Evolutionary conservation across 2,329 filamentous ascomycete species (phyloP).

Genomic region (Pestalotiopsis sp.): DNA sequence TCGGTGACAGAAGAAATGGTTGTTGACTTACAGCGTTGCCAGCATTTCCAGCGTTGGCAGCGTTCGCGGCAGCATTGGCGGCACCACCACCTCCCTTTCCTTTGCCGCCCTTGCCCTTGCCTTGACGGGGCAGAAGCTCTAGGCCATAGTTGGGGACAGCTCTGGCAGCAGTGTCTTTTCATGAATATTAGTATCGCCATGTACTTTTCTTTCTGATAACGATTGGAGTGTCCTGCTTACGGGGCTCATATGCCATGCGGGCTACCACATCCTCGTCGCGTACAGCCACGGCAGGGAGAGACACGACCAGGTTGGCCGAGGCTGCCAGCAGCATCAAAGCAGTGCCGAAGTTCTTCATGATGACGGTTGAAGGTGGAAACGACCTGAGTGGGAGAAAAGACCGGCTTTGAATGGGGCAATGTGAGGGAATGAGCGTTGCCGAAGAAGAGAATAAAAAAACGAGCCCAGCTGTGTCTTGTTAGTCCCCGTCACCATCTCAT

Average conservation of each 20-base stretch:
- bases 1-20: neutral
- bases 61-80: neutral
- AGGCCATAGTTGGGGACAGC: neutral
- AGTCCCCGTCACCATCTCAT: neutral
- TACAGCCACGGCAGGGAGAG: slow-evolving; percentile 14
- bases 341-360: slow-evolving; percentile 18
- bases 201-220: neutral
- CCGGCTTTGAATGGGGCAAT: neutral
- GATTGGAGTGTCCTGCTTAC: neutral
- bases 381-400: neutral
- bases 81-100: neutral
- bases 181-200: neutral
- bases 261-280: slow-evolving; percentile 1
- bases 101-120: slow-evolving; percentile 7
- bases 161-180: slow-evolving; percentile 1
- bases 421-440: neutral
- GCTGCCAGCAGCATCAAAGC: slow-evolving; percentile 17
- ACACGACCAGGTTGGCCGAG: slow-evolving; percentile 15
- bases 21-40: neutral
- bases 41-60: neutral
- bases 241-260: slow-evolving; percentile 7
- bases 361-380: slow-evolving; percentile 2
- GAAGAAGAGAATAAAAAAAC: neutral
- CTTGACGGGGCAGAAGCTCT: slow-evolving; percentile 1
- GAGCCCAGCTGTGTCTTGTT: slow-evolving; percentile 3